phyloP scores from a whole-genome alignment of 2,329 filamentous ascomycete genomes.

The Ophiostoma populinum region DNA sequence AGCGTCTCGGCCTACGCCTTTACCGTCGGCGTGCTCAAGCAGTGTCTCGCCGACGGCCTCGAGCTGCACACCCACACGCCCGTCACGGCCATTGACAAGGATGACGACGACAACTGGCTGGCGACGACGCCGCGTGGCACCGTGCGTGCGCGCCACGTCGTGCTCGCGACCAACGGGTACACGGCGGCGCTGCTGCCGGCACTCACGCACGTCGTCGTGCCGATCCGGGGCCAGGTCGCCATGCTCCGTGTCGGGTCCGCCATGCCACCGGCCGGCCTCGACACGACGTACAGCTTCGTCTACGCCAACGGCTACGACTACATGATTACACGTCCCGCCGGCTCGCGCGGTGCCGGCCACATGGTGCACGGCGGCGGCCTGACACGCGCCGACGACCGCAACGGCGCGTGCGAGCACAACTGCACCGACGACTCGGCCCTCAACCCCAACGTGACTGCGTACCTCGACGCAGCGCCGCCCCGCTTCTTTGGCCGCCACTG shows the following conservation, averaged over 20 bases:
- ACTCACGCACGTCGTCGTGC: slow-evolving; percentile 30
- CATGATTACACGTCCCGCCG: slow-evolving; percentile 40
- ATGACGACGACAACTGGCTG: slow-evolving; percentile 15
- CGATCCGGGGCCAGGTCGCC: slow-evolving; percentile 31
- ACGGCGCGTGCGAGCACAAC: slow-evolving; percentile 32
- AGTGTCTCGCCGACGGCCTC: slow-evolving; percentile 24
- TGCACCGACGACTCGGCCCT: slow-evolving; percentile 36
- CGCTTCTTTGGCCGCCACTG: slow-evolving; percentile 36
- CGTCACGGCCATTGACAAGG: slow-evolving; percentile 16
- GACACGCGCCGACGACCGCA: slow-evolving; percentile 12
- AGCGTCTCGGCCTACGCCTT: slow-evolving; percentile 24
- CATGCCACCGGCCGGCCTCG: slow-evolving; percentile 22
- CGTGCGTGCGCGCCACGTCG: slow-evolving; percentile 24
- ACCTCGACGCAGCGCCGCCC: slow-evolving; percentile 24
- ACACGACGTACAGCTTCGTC: slow-evolving; percentile 43
- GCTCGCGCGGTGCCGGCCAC: slow-evolving; percentile 25
- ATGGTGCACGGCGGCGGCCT: slow-evolving; percentile 47
- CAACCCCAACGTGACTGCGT: slow-evolving; percentile 32
- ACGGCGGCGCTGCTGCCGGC: slow-evolving; percentile 25
- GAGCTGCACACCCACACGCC: slow-evolving; percentile 37
- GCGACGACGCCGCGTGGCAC: slow-evolving; percentile 26
- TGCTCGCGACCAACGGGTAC: slow-evolving; percentile 37
- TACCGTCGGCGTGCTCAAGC: slow-evolving; percentile 24
- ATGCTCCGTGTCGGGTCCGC: slow-evolving; percentile 21
- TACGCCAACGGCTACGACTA: slow-evolving; percentile 47